A percentile compares a stretch with the other conserved stretches of the same genome.
Conservation (phyloP, 2,329 filamentous ascomycete species). For the Fusarium xyrophilum region DNA sequence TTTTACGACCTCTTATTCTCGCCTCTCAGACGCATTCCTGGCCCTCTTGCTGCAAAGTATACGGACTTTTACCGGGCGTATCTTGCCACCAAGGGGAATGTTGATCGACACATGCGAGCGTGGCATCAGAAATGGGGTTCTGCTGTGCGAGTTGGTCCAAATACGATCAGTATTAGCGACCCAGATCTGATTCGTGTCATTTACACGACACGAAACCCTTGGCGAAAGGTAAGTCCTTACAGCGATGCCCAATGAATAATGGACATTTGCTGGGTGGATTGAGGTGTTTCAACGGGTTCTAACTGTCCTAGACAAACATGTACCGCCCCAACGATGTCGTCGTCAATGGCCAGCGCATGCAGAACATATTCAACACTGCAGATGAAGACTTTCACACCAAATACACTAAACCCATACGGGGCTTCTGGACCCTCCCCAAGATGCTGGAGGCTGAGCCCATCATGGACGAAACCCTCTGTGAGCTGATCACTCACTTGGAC, state of each 20-base stretch:
- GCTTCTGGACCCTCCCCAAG: conserved; percentile 32
- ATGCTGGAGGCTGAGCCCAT: conserved; percentile 33
- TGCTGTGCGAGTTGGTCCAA: conserved; percentile 27
- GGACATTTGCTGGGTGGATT: too few species aligned
- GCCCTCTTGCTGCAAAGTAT: conserved; percentile 12
- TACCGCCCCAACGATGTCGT: conserved; percentile 32
- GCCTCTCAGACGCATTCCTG: conserved; percentile 22
- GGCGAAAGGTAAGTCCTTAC: conserved; percentile 16
- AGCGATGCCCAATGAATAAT: too few species aligned
- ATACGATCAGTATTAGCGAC: conserved; percentile 29
- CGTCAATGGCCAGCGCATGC: conserved; percentile 29
- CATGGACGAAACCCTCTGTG: conserved; percentile 31
- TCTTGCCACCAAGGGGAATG: conserved; percentile 19
- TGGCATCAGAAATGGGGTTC: conserved; percentile 30
- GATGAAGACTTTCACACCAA: conserved; percentile 33
- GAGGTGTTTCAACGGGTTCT: neutral
- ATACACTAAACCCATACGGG: conserved; percentile 34
- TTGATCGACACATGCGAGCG: conserved; percentile 7
- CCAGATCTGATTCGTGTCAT: conserved; percentile 29
- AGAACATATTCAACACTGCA: conserved; percentile 35
- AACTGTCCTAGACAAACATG: conserved; percentile 15
- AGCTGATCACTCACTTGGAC: conserved; percentile 21
- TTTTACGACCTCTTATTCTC: conserved; percentile 25
- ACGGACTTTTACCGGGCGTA: conserved; percentile 29
- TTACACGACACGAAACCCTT: conserved; percentile 25